phyloP scores from a whole-genome alignment of 2,329 filamentous ascomycete species.

The Scleromitrula shiraiana region DNA sequence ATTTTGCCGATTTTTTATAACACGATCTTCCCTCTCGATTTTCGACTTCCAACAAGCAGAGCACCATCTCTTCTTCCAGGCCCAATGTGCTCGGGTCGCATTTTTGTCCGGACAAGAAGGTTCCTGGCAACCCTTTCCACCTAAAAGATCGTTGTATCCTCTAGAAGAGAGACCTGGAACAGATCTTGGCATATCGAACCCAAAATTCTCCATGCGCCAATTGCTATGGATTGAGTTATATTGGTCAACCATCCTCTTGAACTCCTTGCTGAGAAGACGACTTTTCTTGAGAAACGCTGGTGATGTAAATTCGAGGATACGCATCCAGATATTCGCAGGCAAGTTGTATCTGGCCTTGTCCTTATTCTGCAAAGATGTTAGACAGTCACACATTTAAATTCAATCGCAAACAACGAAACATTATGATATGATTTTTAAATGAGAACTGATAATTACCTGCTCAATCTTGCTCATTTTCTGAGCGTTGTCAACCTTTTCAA shows the following conservation, averaged over 20 bases:
- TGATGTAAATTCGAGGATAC: slow-evolving; percentile 27
- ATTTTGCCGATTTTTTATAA: slow-evolving; percentile 22
- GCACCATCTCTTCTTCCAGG: slow-evolving; percentile 29
- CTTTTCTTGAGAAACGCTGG: slow-evolving; percentile 26
- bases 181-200: slow-evolving; percentile 22
- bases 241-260: slow-evolving; percentile 17
- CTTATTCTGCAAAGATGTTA: slow-evolving; percentile 12
- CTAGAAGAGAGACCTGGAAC: slow-evolving; percentile 18
- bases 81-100: slow-evolving; percentile 26
- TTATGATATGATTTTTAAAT: no score
- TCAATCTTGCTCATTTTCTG: slow-evolving; percentile 15
- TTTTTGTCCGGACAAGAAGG: slow-evolving; percentile 20
- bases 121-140: slow-evolving; percentile 26
- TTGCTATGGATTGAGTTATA: slow-evolving; percentile 25
- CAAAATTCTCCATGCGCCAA: slow-evolving; percentile 26
- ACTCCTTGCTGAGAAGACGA: slow-evolving; percentile 18
- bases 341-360: slow-evolving; percentile 14
- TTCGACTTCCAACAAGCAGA: slow-evolving; percentile 22
- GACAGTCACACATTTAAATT: neutral
- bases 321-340: slow-evolving; percentile 22
- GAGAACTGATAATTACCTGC: slow-evolving; percentile 14
- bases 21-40: slow-evolving; percentile 26
- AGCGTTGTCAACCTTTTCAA: slow-evolving; percentile 10
- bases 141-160: slow-evolving; percentile 26
- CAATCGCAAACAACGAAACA: no score